phyloP scores from a whole-genome alignment of 805 yeast genomes.

The Diddensiella santjacobensis region DNA sequence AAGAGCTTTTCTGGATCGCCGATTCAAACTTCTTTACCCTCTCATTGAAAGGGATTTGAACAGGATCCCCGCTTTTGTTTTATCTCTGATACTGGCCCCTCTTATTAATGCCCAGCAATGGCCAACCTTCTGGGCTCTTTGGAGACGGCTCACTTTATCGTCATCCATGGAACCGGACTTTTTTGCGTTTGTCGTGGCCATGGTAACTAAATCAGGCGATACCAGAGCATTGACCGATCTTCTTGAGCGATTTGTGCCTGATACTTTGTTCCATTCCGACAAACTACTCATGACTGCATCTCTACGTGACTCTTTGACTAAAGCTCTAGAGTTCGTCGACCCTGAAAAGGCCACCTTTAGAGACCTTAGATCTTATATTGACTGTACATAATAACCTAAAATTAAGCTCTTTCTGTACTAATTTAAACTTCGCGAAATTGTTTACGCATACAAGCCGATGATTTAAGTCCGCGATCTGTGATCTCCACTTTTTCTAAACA shows the following conservation, averaged over 20 bases:
- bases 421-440: too few species aligned
- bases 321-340: slow-evolving; percentile 26
- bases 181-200: slow-evolving; percentile 24
- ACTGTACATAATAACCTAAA: slow-evolving; percentile 4
- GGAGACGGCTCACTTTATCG: slow-evolving; percentile 21
- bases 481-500: too few species aligned
- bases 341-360: slow-evolving; percentile 16
- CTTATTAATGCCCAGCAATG: slow-evolving; percentile 28
- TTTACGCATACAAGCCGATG: too few species aligned
- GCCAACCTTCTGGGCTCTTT: slow-evolving; percentile 32
- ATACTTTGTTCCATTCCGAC: not conserved
- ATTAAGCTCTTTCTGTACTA: too few species aligned
- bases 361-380: not conserved
- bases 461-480: not conserved
- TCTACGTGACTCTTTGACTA: not conserved
- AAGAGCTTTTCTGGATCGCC: slow-evolving; percentile 22
- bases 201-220: slow-evolving; percentile 32
- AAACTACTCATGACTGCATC: not conserved
- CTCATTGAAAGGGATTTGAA: slow-evolving; percentile 12
- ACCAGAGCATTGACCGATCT: slow-evolving; percentile 22
- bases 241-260: slow-evolving; percentile 17
- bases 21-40: slow-evolving; percentile 14
- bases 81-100: slow-evolving; percentile 28
- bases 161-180: slow-evolving; percentile 21
- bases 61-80: slow-evolving; percentile 9